These are phyloP conservation scores for Rhododendron vialii DNA, from an alignment of 148 eudicot genomes.

Conservation along the genomic window DNA sequence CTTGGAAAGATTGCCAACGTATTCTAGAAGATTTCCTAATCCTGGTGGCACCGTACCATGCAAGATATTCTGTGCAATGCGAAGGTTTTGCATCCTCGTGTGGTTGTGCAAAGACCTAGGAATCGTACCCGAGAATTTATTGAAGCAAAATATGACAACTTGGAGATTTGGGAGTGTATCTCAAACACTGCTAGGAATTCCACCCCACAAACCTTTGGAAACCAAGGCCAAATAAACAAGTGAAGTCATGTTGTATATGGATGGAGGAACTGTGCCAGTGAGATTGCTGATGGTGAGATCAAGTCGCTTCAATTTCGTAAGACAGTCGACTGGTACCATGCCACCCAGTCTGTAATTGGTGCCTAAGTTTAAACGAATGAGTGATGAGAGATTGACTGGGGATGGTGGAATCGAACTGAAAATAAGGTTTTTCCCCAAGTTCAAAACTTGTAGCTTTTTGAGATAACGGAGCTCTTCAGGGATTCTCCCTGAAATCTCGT, in stretches of 20 bases:
- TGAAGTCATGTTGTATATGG: conserved; percentile 35
- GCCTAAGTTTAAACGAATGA: conserved; percentile 23
- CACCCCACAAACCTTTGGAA: conserved; percentile 30
- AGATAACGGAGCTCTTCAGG: conserved; percentile 20
- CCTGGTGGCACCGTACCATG: conserved; percentile 36
- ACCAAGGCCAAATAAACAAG: conserved; percentile 23
- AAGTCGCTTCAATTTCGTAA: conserved; percentile 20
- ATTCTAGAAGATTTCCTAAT: conserved; percentile 26
- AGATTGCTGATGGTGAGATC: conserved; percentile 28
- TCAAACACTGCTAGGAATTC: conserved; percentile 28
- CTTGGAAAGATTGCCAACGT: conserved; percentile 43
- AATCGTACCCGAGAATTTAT: conserved; percentile 30
- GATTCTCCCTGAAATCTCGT: conserved; percentile 23
- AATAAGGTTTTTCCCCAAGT: conserved; percentile 18
- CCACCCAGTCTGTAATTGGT: conserved; percentile 24
- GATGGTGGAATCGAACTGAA: conserved; percentile 26
- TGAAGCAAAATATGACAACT: conserved; percentile 25
- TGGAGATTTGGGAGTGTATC: conserved; percentile 32
- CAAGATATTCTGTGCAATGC: conserved; percentile 31
- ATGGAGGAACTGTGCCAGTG: conserved; percentile 26
- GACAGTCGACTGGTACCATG: conserved; percentile 22
- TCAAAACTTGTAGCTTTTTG: conserved; percentile 23
- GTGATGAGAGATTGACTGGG: conserved; percentile 23
- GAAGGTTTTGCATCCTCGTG: conserved; percentile 25
- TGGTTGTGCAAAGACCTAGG: conserved; percentile 35